phyloP scores from a whole-genome alignment of 495 filamentous ascomycete species.

The Podospora pseudoanserina region DNA sequence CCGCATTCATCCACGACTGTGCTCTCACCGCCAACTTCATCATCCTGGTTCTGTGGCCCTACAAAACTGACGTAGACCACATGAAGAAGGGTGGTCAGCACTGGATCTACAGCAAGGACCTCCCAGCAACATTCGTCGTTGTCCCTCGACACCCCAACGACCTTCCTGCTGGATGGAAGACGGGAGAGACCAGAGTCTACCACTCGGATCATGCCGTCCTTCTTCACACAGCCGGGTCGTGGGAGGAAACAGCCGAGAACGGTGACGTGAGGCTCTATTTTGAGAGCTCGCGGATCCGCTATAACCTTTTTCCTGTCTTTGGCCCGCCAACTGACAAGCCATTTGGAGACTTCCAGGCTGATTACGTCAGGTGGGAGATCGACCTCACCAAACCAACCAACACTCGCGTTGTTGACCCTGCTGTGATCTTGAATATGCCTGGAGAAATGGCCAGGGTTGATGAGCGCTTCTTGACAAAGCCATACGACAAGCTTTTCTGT shows the following conservation, averaged over 20 bases:
- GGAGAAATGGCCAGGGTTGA: conserved; percentile 11
- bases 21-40: conserved; percentile 11
- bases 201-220: conserved; percentile 8
- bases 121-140: conserved; percentile 9
- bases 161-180: no score
- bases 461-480: conserved; percentile 11
- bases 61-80: not conserved
- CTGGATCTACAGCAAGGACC: conserved; percentile 11
- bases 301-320: not conserved
- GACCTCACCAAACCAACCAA: not conserved
- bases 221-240: conserved; percentile 9
- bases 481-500: conserved; percentile 1
- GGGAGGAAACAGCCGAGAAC: conserved; percentile 5
- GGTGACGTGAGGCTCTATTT: not conserved
- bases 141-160: not conserved
- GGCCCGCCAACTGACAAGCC: not conserved
- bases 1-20: conserved; percentile 15
- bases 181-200: conserved; percentile 5
- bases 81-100: conserved; percentile 12
- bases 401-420: conserved; percentile 1
- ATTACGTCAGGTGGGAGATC: conserved; percentile 2
- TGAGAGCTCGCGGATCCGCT: not conserved
- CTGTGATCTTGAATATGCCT: conserved; percentile 10
- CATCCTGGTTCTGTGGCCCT: conserved; percentile 11
- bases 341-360: conserved; percentile 3